phyloP scores from a whole-genome alignment of 2,329 filamentous ascomycete genomes.

The Biscogniauxia marginata region DNA sequence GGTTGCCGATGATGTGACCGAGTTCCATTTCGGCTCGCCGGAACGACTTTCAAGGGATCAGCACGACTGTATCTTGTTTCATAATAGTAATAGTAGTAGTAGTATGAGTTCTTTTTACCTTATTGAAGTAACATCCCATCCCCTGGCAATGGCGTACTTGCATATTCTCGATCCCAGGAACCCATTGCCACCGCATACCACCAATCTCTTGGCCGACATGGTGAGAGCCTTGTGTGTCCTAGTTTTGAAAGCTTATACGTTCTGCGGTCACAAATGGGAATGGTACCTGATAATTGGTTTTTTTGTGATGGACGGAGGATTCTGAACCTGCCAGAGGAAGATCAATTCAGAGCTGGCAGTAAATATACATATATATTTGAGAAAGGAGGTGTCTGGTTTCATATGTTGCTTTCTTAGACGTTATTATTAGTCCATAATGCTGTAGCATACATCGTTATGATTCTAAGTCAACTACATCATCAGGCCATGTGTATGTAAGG shows the following conservation, averaged over 20 bases:
- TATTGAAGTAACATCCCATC: conserved; percentile 90
- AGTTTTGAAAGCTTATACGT: background rate
- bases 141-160: conserved; percentile 78
- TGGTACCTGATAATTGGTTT: too few species aligned
- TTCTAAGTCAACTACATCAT: conserved; percentile 27
- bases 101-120: conserved; percentile 55
- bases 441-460: conserved; percentile 1
- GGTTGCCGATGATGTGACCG: conserved; percentile 67
- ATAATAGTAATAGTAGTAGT: background rate
- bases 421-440: too few species aligned
- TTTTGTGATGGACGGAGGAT: too few species aligned
- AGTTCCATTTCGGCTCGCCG: conserved; percentile 82
- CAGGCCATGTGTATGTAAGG: conserved; percentile 23
- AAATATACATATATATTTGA: background rate
- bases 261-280: background rate
- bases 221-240: too few species aligned
- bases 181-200: conserved; percentile 91
- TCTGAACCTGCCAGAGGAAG: too few species aligned
- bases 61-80: conserved; percentile 5
- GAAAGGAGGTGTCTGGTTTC: background rate
- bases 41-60: conserved; percentile 65
- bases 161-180: conserved; percentile 90
- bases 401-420: too few species aligned
- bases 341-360: background rate
- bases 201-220: conserved; percentile 70